phyloP scores from a whole-genome alignment of 2,329 filamentous ascomycete genomes.

The Canariomyces notabilis region DNA sequence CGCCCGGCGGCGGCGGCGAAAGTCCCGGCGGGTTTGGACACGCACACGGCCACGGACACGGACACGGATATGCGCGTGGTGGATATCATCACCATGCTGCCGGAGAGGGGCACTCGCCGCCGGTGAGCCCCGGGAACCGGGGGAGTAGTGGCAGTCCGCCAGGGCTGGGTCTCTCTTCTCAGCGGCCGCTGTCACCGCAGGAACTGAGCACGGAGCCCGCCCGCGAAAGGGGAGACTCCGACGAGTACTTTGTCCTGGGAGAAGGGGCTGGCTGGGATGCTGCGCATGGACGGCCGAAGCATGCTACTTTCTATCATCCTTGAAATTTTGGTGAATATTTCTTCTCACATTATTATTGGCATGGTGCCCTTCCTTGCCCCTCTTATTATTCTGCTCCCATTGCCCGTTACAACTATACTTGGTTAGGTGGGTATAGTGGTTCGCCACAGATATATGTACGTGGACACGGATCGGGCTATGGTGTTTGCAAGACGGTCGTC shows the following conservation, averaged over 20 bases:
- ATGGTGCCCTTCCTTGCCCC: too few species aligned
- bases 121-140: too few species aligned
- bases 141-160: too few species aligned
- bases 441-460: too few species aligned
- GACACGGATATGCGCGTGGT: background rate
- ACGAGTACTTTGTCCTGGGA: background rate
- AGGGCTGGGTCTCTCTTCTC: too few species aligned
- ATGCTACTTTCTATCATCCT: conserved; percentile 25
- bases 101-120: too few species aligned
- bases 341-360: background rate
- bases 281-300: conserved; percentile 15
- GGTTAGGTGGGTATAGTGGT: too few species aligned
- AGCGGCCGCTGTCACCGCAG: conserved; percentile 15
- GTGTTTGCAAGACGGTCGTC: too few species aligned
- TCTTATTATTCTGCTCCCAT: too few species aligned
- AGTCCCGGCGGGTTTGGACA: background rate
- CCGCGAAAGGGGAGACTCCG: background rate
- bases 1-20: background rate
- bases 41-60: background rate
- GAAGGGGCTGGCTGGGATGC: conserved; percentile 12
- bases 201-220: conserved; percentile 14
- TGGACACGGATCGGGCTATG: too few species aligned
- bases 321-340: conserved; percentile 3
- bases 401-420: too few species aligned
- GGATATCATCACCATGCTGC: background rate